These are phyloP conservation scores for Sporobolomyces pararoseus DNA, from an alignment of 768 basidiomycete genomes.

Conservation along the genomic window DNA sequence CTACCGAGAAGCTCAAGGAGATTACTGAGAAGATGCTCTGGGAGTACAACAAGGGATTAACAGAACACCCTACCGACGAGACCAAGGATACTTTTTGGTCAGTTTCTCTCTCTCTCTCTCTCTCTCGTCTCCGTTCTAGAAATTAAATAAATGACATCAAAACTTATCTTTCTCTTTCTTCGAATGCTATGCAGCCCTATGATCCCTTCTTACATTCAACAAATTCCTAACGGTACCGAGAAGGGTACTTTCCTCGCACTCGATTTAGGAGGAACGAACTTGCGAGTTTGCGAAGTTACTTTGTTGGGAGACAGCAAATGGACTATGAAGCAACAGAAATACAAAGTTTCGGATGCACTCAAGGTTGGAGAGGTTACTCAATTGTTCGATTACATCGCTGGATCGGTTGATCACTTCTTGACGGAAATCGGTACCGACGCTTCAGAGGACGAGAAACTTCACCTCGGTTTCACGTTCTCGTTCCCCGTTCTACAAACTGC, in stretches of 20 bases:
- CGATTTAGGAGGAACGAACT: conserved; percentile 94
- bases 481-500: conserved; percentile 91
- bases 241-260: conserved; percentile 92
- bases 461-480: conserved; percentile 83
- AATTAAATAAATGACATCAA: neutral
- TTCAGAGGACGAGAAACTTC: conserved; percentile 49
- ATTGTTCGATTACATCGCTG: conserved; percentile 95
- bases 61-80: conserved; percentile 61
- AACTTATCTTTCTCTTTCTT: neutral
- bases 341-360: conserved; percentile 85
- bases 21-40: conserved; percentile 75
- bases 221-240: conserved; percentile 89
- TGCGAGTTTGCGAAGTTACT: conserved; percentile 73
- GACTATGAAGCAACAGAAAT: conserved; percentile 87
- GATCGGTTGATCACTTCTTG: conserved; percentile 91
- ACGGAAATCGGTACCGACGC: conserved; percentile 58
- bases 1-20: conserved; percentile 59
- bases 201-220: conserved; percentile 92
- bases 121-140: too few relatives aligned
- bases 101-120: too few relatives aligned
- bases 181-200: conserved; percentile 32
- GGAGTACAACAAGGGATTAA: conserved; percentile 72
- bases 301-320: conserved; percentile 88
- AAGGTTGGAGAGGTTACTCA: conserved; percentile 86
- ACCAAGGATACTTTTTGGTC: conserved; percentile 57